phyloP scores from a whole-genome alignment of 768 basidiomycete species.

The Mycena chlorophos region DNA sequence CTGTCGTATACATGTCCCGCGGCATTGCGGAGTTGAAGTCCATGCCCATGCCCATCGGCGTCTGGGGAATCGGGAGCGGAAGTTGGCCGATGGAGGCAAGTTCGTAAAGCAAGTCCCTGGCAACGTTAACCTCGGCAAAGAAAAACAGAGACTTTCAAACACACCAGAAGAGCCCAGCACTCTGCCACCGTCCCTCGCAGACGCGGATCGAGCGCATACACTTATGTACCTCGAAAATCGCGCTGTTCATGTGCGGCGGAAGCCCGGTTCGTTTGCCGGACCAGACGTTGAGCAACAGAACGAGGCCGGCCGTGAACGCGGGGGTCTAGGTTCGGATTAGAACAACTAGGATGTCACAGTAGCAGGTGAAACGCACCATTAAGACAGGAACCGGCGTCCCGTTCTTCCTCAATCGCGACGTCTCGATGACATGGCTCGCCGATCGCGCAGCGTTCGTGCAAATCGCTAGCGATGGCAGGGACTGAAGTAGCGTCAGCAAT shows the following conservation, averaged over 20 bases:
- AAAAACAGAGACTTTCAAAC: background rate
- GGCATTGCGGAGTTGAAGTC: background rate
- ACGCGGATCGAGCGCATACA: constrained; percentile 37
- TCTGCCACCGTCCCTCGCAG: constrained; percentile 17
- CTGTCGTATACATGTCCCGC: no score
- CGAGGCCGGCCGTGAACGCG: constrained; percentile 34
- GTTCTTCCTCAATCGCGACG: constrained; percentile 23
- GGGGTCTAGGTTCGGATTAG: constrained; percentile 18
- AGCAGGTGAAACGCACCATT: background rate
- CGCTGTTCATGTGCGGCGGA: constrained; percentile 29
- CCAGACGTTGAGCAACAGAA: constrained; percentile 37
- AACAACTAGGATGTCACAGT: constrained; percentile 1
- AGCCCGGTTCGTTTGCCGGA: constrained; percentile 35
- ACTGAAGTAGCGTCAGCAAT: background rate
- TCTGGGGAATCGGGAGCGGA: constrained; percentile 5
- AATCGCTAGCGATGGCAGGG: constrained; percentile 49
- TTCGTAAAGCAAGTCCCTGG: constrained; percentile 16
- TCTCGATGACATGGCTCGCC: constrained; percentile 44
- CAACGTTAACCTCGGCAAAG: background rate
- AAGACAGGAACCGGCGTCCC: constrained; percentile 19
- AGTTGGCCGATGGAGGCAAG: constrained; percentile 11
- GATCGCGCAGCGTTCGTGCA: constrained; percentile 55
- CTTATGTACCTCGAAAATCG: constrained; percentile 37
- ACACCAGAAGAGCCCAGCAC: constrained; percentile 10
- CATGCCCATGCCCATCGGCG: background rate